Conservation (phyloP, 257 asterid genomes). For the Craterostigma plantagineum region DNA sequence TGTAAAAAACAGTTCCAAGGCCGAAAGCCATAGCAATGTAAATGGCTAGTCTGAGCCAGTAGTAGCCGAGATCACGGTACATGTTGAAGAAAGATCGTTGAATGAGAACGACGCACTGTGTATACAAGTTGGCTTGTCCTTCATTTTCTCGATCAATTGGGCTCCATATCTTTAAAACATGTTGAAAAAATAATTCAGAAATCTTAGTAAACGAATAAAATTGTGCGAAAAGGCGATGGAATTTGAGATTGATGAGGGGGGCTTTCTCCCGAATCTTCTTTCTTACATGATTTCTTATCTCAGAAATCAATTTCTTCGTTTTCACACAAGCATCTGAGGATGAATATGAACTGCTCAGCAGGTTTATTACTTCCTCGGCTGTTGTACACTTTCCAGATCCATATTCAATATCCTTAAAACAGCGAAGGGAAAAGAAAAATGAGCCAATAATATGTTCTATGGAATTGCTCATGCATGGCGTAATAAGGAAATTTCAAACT, state of each 20-base stretch:
- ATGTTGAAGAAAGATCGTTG: slow-evolving; percentile 36
- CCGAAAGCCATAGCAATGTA: slow-evolving; percentile 29
- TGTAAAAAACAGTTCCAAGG: slow-evolving; percentile 27
- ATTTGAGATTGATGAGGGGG: no score
- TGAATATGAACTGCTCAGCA: slow-evolving; percentile 26
- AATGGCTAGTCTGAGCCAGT: slow-evolving; percentile 49
- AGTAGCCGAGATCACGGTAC: slow-evolving; percentile 50
- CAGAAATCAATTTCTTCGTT: slow-evolving; percentile 14
- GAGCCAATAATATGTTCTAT: not conserved
- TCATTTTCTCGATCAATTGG: slow-evolving; percentile 18
- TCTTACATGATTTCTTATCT: slow-evolving; percentile 18
- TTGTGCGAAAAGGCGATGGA: not conserved
- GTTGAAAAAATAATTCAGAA: not conserved
- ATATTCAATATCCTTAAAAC: slow-evolving; percentile 32
- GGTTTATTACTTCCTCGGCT: slow-evolving; percentile 23
- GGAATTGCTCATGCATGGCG: not conserved
- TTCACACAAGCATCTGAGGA: slow-evolving; percentile 18
- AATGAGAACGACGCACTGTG: slow-evolving; percentile 34
- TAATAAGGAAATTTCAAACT: not conserved
- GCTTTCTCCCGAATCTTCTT: not conserved
- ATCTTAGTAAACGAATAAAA: no score
- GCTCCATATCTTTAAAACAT: slow-evolving; percentile 9
- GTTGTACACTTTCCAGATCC: slow-evolving; percentile 18
- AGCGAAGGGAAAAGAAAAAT: not conserved
- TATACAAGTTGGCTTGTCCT: slow-evolving; percentile 27